phyloP scores from a whole-genome alignment of 495 filamentous ascomycete species.

The Talaromyces proteolyticus region DNA sequence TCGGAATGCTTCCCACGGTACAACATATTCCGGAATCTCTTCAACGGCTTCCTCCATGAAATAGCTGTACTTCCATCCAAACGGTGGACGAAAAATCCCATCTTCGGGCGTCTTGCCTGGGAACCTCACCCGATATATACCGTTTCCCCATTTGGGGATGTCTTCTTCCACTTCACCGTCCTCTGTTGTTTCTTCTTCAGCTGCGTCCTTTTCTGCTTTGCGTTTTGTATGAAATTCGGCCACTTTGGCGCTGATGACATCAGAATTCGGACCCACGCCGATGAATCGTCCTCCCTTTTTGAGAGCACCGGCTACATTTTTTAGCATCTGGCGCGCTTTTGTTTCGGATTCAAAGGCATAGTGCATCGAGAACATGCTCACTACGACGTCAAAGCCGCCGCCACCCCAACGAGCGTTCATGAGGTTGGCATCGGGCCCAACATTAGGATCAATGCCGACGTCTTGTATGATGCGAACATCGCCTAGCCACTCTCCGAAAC shows the following conservation, averaged over 20 bases:
- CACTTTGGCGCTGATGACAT: conserved; percentile 68
- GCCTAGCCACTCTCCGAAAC: conserved; percentile 74
- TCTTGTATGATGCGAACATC: conserved; percentile 71
- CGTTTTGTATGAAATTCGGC: conserved; percentile 57
- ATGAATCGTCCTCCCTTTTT: conserved; percentile 94
- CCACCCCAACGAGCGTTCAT: conserved; percentile 57
- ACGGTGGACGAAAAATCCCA: conserved; percentile 86
- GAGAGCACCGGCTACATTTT: conserved; percentile 81
- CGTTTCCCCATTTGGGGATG: conserved; percentile 80
- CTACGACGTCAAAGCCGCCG: conserved; percentile 90
- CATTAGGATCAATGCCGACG: conserved; percentile 73
- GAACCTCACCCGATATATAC: conserved; percentile 84
- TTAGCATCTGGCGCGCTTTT: conserved; percentile 85
- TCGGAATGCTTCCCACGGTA: conserved; percentile 96
- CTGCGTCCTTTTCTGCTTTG: conserved; percentile 25
- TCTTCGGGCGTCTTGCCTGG: conserved; percentile 65
- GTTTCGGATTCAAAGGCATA: conserved; percentile 92
- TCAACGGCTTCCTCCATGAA: conserved; percentile 93
- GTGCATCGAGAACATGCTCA: conserved; percentile 99
- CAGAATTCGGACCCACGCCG: conserved; percentile 88
- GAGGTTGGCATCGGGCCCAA: conserved; percentile 50
- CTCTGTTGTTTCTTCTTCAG: conserved; percentile 18
- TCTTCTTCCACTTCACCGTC: conserved; percentile 47
- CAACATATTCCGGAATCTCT: conserved; percentile 94
- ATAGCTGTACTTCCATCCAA: conserved; percentile 97